Conservation (phyloP, 768 basidiomycete species). For the Mycena galopus region DNA sequence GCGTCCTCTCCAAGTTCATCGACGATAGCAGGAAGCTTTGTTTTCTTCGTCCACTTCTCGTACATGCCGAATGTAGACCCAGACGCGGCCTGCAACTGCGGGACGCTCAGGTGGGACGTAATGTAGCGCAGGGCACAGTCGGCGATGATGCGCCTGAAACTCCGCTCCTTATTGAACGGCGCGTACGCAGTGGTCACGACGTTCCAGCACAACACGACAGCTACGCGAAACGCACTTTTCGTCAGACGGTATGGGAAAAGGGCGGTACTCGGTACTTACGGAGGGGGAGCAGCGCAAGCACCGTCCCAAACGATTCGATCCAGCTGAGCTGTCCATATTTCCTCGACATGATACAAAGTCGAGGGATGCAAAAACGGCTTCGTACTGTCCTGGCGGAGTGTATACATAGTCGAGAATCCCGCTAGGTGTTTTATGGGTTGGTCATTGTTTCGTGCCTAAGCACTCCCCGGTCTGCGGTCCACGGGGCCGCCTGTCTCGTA, state of each 20-base stretch:
- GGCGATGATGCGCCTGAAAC: constrained; percentile 36
- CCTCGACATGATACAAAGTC: neutral
- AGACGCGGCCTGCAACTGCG: constrained; percentile 43
- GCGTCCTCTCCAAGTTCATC: constrained; percentile 48
- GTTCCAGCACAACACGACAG: constrained; percentile 39
- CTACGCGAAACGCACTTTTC: constrained; percentile 25
- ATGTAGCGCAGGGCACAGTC: constrained; percentile 35
- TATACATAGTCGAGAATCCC: too few species aligned
- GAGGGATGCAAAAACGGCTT: neutral
- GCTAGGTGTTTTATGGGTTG: too few species aligned
- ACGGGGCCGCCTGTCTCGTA: too few species aligned
- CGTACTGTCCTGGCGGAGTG: neutral
- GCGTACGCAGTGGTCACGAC: constrained; percentile 38
- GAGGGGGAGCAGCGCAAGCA: neutral
- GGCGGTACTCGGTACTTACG: neutral
- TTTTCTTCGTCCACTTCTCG: constrained; percentile 39
- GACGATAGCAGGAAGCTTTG: constrained; percentile 37
- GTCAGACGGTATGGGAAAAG: too few species aligned
- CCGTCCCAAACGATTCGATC: constrained; percentile 12
- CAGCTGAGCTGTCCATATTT: constrained; percentile 24
- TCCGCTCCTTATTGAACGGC: constrained; percentile 40
- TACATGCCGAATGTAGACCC: constrained; percentile 42
- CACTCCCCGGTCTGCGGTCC: too few species aligned
- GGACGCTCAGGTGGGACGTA: constrained; percentile 31
- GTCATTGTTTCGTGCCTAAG: too few species aligned